Conservation (phyloP, 257 asterid species). For the Eustoma russellianum region DNA sequence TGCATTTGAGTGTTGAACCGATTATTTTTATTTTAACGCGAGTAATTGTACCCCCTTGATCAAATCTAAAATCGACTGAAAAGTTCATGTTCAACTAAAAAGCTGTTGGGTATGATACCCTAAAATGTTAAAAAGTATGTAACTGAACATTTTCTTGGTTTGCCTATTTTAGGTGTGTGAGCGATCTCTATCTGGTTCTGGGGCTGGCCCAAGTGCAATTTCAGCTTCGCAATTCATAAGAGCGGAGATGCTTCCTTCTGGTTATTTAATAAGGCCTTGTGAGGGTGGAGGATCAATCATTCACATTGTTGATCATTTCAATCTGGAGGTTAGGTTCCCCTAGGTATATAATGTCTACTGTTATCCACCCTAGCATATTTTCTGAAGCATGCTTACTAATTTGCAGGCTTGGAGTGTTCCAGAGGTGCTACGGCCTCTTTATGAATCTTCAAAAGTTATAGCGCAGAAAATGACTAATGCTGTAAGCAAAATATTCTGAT, state of each 20-base stretch:
- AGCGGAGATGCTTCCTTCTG: slow-evolving; percentile 89
- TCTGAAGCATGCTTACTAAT: slow-evolving; percentile 1
- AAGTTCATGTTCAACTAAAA: too few relatives aligned
- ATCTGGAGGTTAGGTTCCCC: slow-evolving; percentile 51
- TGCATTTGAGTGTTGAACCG: too few relatives aligned
- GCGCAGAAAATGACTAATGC: slow-evolving; percentile 90
- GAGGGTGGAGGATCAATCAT: slow-evolving; percentile 98
- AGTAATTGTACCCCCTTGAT: too few relatives aligned
- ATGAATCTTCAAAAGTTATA: slow-evolving; percentile 78
- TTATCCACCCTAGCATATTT: neutral
- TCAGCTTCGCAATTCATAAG: slow-evolving; percentile 83
- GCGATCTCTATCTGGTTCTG: slow-evolving; percentile 89
- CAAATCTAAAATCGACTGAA: too few relatives aligned
- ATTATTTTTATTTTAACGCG: too few relatives aligned
- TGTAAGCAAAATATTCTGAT: slow-evolving; percentile 31
- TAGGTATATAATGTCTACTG: neutral
- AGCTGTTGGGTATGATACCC: too few relatives aligned
- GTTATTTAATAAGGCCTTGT: slow-evolving; percentile 81
- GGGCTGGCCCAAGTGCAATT: slow-evolving; percentile 67
- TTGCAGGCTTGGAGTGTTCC: slow-evolving; percentile 94
- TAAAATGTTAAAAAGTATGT: too few relatives aligned
- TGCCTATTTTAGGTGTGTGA: slow-evolving; percentile 58
- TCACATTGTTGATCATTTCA: slow-evolving; percentile 89
- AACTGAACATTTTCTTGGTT: slow-evolving; percentile 4
- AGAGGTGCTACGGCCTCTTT: slow-evolving; percentile 91